A percentile compares a stretch with the other conserved stretches of the same genome.
These are phyloP conservation scores for Circinella umbellata DNA, from an alignment of 371 early-diverging fungal species.

Conservation along the genomic window DNA sequence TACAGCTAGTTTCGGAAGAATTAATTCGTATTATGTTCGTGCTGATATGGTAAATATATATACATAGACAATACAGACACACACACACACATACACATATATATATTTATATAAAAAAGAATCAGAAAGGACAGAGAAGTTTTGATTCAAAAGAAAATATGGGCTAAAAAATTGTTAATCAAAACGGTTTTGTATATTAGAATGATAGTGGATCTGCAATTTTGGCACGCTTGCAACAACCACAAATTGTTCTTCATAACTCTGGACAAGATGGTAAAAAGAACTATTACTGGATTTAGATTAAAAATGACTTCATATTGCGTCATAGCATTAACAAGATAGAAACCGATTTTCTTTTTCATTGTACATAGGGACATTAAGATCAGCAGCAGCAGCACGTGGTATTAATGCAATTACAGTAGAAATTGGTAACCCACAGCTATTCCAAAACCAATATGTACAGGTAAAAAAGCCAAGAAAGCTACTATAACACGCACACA, in stretches of 20 bases:
- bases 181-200: background rate
- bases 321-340: no score
- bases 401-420: conserved; percentile 90
- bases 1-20: conserved; percentile 86
- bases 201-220: conserved; percentile 74
- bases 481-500: background rate
- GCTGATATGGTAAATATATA: conserved; percentile 67
- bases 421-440: conserved; percentile 81
- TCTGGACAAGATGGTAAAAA: conserved; percentile 45
- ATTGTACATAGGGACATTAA: conserved; percentile 76
- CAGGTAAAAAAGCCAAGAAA: conserved; percentile 44
- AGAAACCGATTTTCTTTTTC: background rate
- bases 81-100: no score
- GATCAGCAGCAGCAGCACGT: conserved; percentile 81
- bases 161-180: no score
- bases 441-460: conserved; percentile 77
- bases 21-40: conserved; percentile 89
- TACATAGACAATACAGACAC: no score
- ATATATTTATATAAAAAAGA: background rate
- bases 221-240: conserved; percentile 87
- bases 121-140: no score
- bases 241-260: conserved; percentile 69
- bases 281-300: background rate
- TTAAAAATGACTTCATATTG: no score
- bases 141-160: no score